These are phyloP conservation scores for Kappamyces sp. DNA, from an alignment of 192 early-diverging fungal species.

Conservation along the genomic window DNA sequence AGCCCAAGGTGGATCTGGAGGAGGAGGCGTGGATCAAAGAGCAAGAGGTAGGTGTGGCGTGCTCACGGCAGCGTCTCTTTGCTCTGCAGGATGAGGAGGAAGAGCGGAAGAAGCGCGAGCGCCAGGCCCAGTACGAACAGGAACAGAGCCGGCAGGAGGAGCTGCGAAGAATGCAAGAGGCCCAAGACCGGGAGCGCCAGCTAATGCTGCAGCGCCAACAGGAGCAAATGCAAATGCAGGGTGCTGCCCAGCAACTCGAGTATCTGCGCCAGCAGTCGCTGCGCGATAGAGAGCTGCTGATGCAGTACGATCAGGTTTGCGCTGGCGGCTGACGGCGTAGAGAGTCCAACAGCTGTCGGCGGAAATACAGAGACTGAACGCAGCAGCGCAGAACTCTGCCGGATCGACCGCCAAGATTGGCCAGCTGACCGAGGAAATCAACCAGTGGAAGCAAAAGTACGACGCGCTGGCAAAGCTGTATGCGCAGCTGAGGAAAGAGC, in stretches of 20 bases:
- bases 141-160: constrained; percentile 72
- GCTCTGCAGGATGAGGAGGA: constrained; percentile 72
- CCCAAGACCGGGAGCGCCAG: constrained; percentile 34
- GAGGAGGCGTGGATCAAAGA: constrained; percentile 19
- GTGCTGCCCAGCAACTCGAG: constrained; percentile 78
- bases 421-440: constrained; percentile 64
- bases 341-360: constrained; percentile 78
- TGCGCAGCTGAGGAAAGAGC: constrained; percentile 90
- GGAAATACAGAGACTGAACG: constrained; percentile 67
- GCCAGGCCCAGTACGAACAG: constrained; percentile 68
- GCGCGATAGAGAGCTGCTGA: constrained; percentile 74
- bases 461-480: constrained; percentile 97
- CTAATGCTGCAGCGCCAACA: constrained; percentile 71
- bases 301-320: constrained; percentile 77
- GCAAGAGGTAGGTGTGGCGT: constrained; percentile 34
- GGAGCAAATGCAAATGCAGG: constrained; percentile 40
- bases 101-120: constrained; percentile 61
- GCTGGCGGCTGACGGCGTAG: constrained; percentile 26
- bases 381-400: constrained; percentile 58
- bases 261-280: constrained; percentile 69
- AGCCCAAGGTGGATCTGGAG: constrained; percentile 28
- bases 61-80: constrained; percentile 54
- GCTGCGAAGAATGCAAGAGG: constrained; percentile 32
- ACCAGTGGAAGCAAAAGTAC: constrained; percentile 96
- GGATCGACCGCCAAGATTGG: constrained; percentile 9